Percentiles rank a stretch among this genome's conserved stretches.
Evolutionary conservation across 2,329 filamentous ascomycete genomes (phyloP).

Genomic region (Spiromastix sp.): DNA sequence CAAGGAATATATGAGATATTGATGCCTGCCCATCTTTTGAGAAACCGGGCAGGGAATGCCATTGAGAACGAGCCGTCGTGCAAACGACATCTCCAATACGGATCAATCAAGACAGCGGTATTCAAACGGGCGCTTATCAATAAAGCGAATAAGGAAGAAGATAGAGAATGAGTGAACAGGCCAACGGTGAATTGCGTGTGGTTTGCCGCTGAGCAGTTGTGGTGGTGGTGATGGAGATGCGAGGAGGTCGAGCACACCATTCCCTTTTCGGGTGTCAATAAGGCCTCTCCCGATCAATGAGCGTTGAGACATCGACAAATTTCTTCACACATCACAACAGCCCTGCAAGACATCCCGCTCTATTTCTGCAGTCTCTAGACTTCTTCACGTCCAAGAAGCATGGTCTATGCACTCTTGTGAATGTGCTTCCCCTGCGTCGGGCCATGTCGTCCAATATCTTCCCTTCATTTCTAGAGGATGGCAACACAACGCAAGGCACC

Average conservation of each 20-base stretch:
- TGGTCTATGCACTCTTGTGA: constrained; percentile 12
- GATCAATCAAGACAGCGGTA: constrained; percentile 9
- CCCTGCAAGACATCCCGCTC: not conserved
- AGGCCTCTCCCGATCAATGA: not conserved
- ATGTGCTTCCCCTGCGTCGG: not conserved
- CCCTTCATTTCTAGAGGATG: too few relatives aligned
- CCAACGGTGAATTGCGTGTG: constrained; percentile 1
- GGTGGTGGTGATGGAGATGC: not conserved
- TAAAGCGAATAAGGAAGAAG: constrained; percentile 8
- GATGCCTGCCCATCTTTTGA: too few relatives aligned
- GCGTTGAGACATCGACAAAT: not conserved
- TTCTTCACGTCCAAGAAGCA: constrained; percentile 4
- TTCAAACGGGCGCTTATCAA: not conserved
- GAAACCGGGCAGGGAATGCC: too few relatives aligned
- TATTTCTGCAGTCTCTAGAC: constrained; percentile 1
- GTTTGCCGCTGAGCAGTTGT: not conserved
- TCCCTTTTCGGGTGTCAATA: not conserved
- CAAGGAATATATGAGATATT: too few relatives aligned
- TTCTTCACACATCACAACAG: not conserved
- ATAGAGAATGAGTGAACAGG: constrained; percentile 1
- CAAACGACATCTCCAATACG: not conserved
- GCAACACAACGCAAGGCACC: too few relatives aligned
- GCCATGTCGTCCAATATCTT: not conserved
- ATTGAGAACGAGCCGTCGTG: too few relatives aligned
- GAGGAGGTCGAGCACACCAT: not conserved